A percentile compares a stretch with the other conserved stretches of the same genome.
These are phyloP conservation scores for Hibiscus syriacus DNA, from an alignment of 345 rosid genomes.

Conservation along the genomic window DNA sequence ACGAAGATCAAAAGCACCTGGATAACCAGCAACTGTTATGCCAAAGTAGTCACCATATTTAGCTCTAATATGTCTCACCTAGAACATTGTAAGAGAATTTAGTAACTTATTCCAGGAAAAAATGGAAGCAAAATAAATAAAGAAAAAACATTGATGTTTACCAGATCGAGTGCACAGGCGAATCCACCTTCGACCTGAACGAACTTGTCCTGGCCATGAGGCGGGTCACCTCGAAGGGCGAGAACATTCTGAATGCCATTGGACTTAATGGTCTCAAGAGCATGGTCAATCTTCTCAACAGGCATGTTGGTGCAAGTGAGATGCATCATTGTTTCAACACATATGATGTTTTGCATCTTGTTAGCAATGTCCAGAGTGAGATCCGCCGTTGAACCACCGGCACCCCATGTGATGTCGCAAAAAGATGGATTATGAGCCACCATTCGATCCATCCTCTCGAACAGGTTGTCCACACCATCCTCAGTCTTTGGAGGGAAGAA, in stretches of 20 bases:
- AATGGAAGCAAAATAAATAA: neutral
- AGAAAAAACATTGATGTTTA: constrained; percentile 9
- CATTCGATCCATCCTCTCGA: constrained; percentile 95
- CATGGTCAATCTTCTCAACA: constrained; percentile 84
- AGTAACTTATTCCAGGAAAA: neutral
- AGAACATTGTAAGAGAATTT: constrained; percentile 7
- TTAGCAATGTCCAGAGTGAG: constrained; percentile 90
- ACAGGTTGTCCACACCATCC: constrained; percentile 94
- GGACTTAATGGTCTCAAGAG: constrained; percentile 70
- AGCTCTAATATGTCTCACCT: constrained; percentile 74
- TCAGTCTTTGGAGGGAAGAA: constrained; percentile 98
- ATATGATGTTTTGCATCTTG: constrained; percentile 91
- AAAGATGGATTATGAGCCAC: constrained; percentile 79
- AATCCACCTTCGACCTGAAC: constrained; percentile 94
- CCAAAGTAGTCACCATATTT: constrained; percentile 88
- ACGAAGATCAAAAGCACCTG: constrained; percentile 37
- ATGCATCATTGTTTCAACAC: constrained; percentile 99
- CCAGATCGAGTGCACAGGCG: constrained; percentile 93
- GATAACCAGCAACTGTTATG: constrained; percentile 97
- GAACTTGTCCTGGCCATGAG: constrained; percentile 94
- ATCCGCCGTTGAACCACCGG: constrained; percentile 98
- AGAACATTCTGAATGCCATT: constrained; percentile 96
- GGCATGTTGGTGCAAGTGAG: constrained; percentile 99
- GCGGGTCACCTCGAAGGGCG: constrained; percentile 99
- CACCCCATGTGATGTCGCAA: constrained; percentile 99